Percentiles rank a stretch among this genome's conserved stretches.
Conservation (phyloP, 805 yeast species). For the Teunomyces panamensis region DNA sequence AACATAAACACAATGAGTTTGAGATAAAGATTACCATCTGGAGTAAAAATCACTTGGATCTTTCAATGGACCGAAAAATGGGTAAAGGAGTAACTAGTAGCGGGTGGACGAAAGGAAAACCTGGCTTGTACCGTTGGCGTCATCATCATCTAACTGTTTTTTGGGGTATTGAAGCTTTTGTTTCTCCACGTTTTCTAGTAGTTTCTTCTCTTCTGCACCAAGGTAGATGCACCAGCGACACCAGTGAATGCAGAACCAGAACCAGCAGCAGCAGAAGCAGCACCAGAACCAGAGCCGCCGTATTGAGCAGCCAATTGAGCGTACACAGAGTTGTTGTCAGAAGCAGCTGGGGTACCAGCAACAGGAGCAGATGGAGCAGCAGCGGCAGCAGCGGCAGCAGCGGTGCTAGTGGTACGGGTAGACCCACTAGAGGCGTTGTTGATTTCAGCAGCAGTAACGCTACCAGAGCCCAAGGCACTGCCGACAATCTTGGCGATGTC, state of each 20-base stretch:
- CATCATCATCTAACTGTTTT: neutral
- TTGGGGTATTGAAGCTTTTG: neutral
- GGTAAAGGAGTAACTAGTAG: neutral
- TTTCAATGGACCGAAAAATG: conserved; percentile 1
- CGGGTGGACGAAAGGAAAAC: neutral
- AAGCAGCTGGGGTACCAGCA: conserved; percentile 7
- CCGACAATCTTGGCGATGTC: conserved; percentile 28
- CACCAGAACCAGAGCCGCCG: conserved; percentile 5
- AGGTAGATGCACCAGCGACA: conserved; percentile 4
- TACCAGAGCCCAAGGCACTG: conserved; percentile 22
- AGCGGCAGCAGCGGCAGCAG: conserved; percentile 9
- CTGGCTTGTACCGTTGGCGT: neutral
- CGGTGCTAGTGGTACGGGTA: conserved; percentile 11
- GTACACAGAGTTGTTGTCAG: conserved; percentile 7
- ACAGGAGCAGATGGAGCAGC: conserved; percentile 7
- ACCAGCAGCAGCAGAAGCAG: conserved; percentile 1
- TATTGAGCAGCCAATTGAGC: conserved; percentile 11
- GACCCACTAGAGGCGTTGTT: conserved; percentile 15
- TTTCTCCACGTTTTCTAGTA: conserved; percentile 8
- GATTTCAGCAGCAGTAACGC: conserved; percentile 15
- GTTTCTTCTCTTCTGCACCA: conserved; percentile 13
- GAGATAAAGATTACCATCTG: neutral
- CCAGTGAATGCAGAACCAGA: conserved; percentile 3
- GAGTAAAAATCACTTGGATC: neutral
- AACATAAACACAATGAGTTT: neutral